phyloP scores from a whole-genome alignment of 257 asterid species.

The Leonotis leonurus region DNA sequence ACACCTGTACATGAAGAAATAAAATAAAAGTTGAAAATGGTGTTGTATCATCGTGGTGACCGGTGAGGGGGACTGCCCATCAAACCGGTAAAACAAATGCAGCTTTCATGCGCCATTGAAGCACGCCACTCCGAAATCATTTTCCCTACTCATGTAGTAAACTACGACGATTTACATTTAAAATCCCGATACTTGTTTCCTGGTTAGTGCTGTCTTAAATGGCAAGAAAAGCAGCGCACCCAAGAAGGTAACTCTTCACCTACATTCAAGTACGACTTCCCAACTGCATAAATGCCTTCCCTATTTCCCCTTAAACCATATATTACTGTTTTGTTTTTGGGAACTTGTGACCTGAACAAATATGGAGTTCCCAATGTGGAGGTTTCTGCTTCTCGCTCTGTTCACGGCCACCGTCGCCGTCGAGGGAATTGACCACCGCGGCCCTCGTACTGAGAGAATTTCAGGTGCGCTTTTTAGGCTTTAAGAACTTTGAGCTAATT shows the following conservation, averaged over 20 bases:
- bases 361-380: slow-evolving; percentile 17
- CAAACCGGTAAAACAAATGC: slow-evolving; percentile 25
- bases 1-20: too few species aligned
- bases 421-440: slow-evolving; percentile 21
- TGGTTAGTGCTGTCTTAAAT: slow-evolving; percentile 24
- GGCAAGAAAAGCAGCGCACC: slow-evolving; percentile 18
- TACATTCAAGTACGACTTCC: slow-evolving; percentile 25
- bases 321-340: background rate
- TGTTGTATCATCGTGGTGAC: too few species aligned
- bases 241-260: slow-evolving; percentile 31
- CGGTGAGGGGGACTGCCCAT: slow-evolving; percentile 21
- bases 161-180: background rate
- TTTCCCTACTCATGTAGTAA: background rate
- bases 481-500: background rate
- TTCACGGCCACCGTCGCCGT: slow-evolving; percentile 11
- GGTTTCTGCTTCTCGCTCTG: slow-evolving; percentile 17
- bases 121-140: background rate
- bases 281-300: slow-evolving; percentile 20
- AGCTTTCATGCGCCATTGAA: slow-evolving; percentile 15
- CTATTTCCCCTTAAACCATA: slow-evolving; percentile 6
- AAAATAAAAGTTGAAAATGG: too few species aligned
- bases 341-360: background rate
- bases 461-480: slow-evolving; percentile 20
- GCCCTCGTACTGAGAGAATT: slow-evolving; percentile 36
- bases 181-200: background rate